Conservation (phyloP, 345 rosid genomes). For the Rhodamnia rubescens region DNA sequence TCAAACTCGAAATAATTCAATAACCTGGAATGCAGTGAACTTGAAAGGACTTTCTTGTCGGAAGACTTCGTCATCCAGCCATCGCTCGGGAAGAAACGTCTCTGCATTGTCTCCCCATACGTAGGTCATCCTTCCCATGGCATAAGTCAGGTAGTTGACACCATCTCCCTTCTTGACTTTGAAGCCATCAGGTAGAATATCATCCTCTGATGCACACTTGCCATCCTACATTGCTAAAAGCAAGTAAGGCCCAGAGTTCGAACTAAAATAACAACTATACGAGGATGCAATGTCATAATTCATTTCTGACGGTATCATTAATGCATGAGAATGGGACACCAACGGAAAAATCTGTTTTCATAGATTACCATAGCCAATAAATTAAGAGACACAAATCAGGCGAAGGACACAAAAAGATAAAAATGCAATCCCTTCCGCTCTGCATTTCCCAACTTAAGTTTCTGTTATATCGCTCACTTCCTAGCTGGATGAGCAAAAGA, state of each 20-base stretch:
- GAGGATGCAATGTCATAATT: background rate
- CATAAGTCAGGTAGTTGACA: slow-evolving; percentile 13
- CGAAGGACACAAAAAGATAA: background rate
- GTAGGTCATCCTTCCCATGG: slow-evolving; percentile 30
- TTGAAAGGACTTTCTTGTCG: slow-evolving; percentile 24
- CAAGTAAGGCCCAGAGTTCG: background rate
- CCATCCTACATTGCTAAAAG: slow-evolving; percentile 14
- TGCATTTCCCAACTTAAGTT: background rate
- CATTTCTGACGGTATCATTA: background rate
- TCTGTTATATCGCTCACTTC: background rate
- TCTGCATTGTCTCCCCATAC: slow-evolving; percentile 31
- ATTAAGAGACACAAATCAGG: background rate
- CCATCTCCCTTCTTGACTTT: slow-evolving; percentile 23
- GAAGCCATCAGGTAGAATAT: slow-evolving; percentile 28
- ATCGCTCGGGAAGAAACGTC: slow-evolving; percentile 25
- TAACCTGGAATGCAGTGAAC: slow-evolving; percentile 29
- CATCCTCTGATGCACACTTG: slow-evolving; percentile 17
- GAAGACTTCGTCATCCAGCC: slow-evolving; percentile 23
- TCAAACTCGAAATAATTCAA: background rate
- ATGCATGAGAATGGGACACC: background rate
- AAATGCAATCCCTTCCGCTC: background rate
- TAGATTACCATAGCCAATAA: background rate
- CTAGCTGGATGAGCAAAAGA: background rate
- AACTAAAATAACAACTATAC: background rate
- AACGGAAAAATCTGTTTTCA: background rate